phyloP scores from a whole-genome alignment of 306 rosid genomes.

The Cicer chorassanicum region DNA sequence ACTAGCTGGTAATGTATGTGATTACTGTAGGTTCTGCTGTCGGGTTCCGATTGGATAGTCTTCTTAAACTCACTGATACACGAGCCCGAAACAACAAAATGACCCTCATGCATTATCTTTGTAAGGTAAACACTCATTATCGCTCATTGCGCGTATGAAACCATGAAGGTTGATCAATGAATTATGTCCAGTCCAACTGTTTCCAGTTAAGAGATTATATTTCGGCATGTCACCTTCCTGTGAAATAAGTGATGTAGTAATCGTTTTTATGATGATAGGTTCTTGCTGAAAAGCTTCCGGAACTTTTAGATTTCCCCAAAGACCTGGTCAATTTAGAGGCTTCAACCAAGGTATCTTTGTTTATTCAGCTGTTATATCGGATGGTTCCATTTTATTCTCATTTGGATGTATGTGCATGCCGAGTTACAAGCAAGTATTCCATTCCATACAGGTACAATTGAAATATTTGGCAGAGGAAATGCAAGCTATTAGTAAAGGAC shows the following conservation, averaged over 20 bases:
- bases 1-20: conserved; percentile 28
- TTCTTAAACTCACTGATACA: conserved; percentile 92
- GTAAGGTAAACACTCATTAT: conserved; percentile 72
- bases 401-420: conserved; percentile 32
- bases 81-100: conserved; percentile 88
- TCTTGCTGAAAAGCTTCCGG: conserved; percentile 88
- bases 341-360: conserved; percentile 71
- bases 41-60: conserved; percentile 98
- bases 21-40: conserved; percentile 81
- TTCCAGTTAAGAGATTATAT: no score
- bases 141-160: no score
- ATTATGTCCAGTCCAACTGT: no score
- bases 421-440: conserved; percentile 40
- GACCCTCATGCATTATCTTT: conserved; percentile 99
- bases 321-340: conserved; percentile 78
- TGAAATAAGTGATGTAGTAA: conserved; percentile 29
- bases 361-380: conserved; percentile 27
- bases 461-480: conserved; percentile 98
- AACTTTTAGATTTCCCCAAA: conserved; percentile 82
- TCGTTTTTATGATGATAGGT: conserved; percentile 62
- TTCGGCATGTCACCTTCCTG: background rate
- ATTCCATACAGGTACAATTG: conserved; percentile 77
- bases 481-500: conserved; percentile 96
- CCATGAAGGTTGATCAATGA: no score
- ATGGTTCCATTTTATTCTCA: conserved; percentile 31